These are phyloP conservation scores for Plasmodium malariae DNA, from an alignment of 169 alveolate genomes.

Conservation along the genomic window DNA sequence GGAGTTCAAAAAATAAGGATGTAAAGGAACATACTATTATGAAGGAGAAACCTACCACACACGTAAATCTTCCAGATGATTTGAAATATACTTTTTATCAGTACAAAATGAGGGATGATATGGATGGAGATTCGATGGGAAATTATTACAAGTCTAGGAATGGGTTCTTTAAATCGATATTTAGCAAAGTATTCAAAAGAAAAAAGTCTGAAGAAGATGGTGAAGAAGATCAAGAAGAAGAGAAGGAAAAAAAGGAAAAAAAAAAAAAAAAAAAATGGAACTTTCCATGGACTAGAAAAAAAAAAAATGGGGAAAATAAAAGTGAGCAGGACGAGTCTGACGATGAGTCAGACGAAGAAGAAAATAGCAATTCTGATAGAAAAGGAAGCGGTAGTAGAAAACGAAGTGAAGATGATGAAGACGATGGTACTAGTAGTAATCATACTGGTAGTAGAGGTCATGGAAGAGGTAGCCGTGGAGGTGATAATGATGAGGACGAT, in stretches of 20 bases:
- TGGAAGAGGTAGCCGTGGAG: background rate
- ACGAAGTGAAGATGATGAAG: conserved; percentile 10
- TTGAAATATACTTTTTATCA: conserved; percentile 11
- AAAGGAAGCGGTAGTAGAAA: background rate
- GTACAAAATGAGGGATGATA: conserved; percentile 6
- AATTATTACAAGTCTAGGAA: conserved; percentile 39
- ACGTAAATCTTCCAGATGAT: background rate
- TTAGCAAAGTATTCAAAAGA: conserved; percentile 18
- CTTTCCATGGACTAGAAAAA: conserved; percentile 26
- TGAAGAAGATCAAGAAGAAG: conserved; percentile 1
- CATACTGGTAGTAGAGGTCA: background rate
- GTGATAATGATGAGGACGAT: background rate
- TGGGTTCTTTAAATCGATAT: conserved; percentile 65
- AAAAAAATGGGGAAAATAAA: conserved; percentile 10
- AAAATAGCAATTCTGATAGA: no score
- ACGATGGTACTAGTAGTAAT: background rate
- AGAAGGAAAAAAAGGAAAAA: background rate
- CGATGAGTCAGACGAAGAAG: background rate
- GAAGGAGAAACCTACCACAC: background rate
- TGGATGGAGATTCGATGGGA: conserved; percentile 68
- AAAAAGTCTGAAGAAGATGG: conserved; percentile 7
- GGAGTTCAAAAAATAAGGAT: background rate
- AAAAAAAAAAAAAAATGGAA: background rate
- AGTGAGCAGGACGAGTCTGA: background rate
- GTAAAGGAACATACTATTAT: background rate